Evolutionary conservation across 805 yeast genomes (phyloP).

Genomic region (Saturnispora bothae): DNA sequence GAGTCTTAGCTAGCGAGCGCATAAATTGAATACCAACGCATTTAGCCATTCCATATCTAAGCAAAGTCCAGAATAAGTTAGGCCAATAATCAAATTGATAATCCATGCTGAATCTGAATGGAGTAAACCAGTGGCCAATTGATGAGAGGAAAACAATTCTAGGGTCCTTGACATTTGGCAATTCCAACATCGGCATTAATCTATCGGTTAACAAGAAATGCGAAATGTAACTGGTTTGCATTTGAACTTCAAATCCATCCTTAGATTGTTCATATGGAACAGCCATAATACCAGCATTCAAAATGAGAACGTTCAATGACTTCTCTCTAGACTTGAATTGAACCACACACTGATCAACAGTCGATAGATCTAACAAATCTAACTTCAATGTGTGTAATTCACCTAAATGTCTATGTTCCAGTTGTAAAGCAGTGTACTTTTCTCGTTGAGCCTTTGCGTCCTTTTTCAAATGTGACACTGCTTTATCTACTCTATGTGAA

Average conservation of each 20-base stretch:
- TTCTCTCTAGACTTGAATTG: slow-evolving; percentile 37
- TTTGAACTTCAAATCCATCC: slow-evolving; percentile 65
- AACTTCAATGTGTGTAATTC: slow-evolving; percentile 40
- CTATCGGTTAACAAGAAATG: slow-evolving; percentile 62
- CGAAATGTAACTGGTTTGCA: slow-evolving; percentile 69
- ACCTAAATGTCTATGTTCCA: slow-evolving; percentile 31
- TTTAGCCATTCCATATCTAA: slow-evolving; percentile 69
- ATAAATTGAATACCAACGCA: slow-evolving; percentile 68
- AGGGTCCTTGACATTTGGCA: slow-evolving; percentile 28
- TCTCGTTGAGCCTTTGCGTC: slow-evolving; percentile 37
- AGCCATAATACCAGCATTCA: slow-evolving; percentile 77
- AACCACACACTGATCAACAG: slow-evolving; percentile 40
- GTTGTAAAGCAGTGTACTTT: slow-evolving; percentile 14
- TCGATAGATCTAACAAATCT: slow-evolving; percentile 41
- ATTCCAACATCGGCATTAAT: slow-evolving; percentile 43
- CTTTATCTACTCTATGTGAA: slow-evolving; percentile 40
- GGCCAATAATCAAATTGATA: slow-evolving; percentile 49
- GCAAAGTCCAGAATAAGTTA: slow-evolving; percentile 61
- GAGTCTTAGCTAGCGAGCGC: slow-evolving; percentile 49
- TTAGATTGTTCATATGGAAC: slow-evolving; percentile 52
- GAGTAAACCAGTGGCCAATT: slow-evolving; percentile 48
- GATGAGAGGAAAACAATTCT: slow-evolving; percentile 57
- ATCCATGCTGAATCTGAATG: slow-evolving; percentile 37
- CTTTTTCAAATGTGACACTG: slow-evolving; percentile 42
- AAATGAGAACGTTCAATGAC: slow-evolving; percentile 49